Evolutionary conservation across 331 rosid genomes (phyloP).

Genomic region (Spiraea crenata): DNA sequence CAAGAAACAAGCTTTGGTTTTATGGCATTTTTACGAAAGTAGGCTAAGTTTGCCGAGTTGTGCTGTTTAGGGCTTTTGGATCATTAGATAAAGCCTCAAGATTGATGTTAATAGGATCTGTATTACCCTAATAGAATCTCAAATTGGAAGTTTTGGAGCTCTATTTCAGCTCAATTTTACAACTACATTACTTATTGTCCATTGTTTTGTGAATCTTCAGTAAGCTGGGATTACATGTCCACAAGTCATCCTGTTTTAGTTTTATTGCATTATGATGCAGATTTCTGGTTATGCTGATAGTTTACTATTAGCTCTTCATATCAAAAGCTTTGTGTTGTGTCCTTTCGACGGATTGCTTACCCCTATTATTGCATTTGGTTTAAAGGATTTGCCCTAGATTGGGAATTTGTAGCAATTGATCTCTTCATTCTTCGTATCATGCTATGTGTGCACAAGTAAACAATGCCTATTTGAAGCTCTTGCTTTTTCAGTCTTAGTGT

Average conservation of each 20-base stretch:
- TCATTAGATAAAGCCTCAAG: not conserved
- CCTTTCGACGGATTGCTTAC: not conserved
- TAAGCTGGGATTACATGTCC: not conserved
- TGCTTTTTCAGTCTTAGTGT: too few relatives aligned
- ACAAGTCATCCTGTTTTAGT: not conserved
- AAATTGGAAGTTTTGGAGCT: not conserved
- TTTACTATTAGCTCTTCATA: not conserved
- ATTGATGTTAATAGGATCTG: not conserved
- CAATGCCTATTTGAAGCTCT: too few relatives aligned
- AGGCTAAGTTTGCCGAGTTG: not conserved
- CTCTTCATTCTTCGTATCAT: not conserved
- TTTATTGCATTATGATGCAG: not conserved
- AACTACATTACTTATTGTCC: not conserved
- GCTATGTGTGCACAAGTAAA: too few relatives aligned
- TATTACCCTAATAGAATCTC: not conserved
- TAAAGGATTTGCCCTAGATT: not conserved
- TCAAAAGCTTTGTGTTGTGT: not conserved
- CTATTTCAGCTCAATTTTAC: not conserved
- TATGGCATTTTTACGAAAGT: constrained; percentile 48
- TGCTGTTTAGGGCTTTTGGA: not conserved
- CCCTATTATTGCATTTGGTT: not conserved
- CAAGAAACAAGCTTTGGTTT: too few relatives aligned
- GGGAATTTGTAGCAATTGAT: not conserved
- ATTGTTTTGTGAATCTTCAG: not conserved
- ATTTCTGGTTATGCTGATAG: constrained; percentile 2